Percentiles rank a stretch among this genome's conserved stretches.
Evolutionary conservation across 805 yeast genomes (phyloP).

Genomic region (Scheffersomyces ergatensis): DNA sequence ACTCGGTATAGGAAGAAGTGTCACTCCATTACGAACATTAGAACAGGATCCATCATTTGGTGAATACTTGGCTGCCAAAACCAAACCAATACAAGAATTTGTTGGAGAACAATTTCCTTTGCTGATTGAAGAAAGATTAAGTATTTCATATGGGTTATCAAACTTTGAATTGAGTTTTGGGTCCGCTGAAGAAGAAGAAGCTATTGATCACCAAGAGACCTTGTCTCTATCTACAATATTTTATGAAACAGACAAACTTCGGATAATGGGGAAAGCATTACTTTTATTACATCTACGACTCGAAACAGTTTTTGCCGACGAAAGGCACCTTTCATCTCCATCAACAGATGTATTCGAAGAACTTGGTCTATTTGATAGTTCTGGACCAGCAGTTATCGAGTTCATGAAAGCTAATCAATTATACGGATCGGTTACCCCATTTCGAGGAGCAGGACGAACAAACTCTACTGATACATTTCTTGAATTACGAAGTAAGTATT

Average conservation of each 20-base stretch:
- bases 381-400: constrained; percentile 15
- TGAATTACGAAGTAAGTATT: constrained; percentile 8
- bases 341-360: constrained; percentile 23
- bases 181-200: not conserved
- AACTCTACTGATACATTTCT: constrained; percentile 8
- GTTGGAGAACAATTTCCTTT: constrained; percentile 22
- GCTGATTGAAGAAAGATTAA: constrained; percentile 21
- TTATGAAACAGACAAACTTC: constrained; percentile 16
- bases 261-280: constrained; percentile 23
- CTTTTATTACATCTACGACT: constrained; percentile 20
- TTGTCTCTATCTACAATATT: not conserved
- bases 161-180: constrained; percentile 10
- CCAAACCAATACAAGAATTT: constrained; percentile 19
- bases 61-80: constrained; percentile 8
- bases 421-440: constrained; percentile 28
- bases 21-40: constrained; percentile 6
- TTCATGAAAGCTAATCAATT: constrained; percentile 32
- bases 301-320: constrained; percentile 25
- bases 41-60: constrained; percentile 9
- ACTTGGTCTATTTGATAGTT: constrained; percentile 17
- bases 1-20: constrained; percentile 7
- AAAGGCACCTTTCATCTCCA: constrained; percentile 27
- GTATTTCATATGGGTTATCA: constrained; percentile 29
- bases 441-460: constrained; percentile 23
- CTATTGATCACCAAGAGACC: not conserved